Conservation (phyloP, 2,329 filamentous ascomycete species). For the Graphiopsis chlorocephala region DNA sequence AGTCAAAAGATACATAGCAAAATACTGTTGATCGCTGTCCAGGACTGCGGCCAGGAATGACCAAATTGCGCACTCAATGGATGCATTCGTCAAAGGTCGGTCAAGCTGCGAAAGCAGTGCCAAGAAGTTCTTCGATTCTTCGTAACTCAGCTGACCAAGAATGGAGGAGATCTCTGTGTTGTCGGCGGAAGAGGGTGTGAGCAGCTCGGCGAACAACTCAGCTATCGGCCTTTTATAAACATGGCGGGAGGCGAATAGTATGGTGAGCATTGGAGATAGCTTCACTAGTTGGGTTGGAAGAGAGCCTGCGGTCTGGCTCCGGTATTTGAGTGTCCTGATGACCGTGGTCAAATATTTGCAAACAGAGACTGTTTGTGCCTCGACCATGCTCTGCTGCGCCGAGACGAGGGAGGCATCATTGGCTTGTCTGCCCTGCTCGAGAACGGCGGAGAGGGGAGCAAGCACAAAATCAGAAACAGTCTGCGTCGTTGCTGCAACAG, state of each 20-base stretch:
- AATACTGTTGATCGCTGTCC: slow-evolving; percentile 89
- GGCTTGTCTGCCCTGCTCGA: slow-evolving; percentile 1
- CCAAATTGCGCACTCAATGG: slow-evolving; percentile 72
- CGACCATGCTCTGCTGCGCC: slow-evolving; percentile 5
- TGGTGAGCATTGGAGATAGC: slow-evolving; percentile 70
- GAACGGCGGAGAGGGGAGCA: slow-evolving; percentile 1
- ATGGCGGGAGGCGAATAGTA: slow-evolving; percentile 70
- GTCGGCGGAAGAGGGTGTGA: slow-evolving; percentile 61
- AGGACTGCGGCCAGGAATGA: slow-evolving; percentile 81
- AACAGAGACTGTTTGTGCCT: slow-evolving; percentile 7
- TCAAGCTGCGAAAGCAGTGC: slow-evolving; percentile 74
- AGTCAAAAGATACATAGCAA: slow-evolving; percentile 88
- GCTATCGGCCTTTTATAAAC: slow-evolving; percentile 65
- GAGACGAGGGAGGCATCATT: slow-evolving; percentile 1
- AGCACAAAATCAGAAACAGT: slow-evolving; percentile 14
- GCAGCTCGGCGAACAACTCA: slow-evolving; percentile 68
- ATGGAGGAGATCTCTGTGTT: slow-evolving; percentile 83
- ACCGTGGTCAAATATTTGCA: slow-evolving; percentile 9
- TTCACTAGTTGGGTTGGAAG: slow-evolving; percentile 69
- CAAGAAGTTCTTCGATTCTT: slow-evolving; percentile 80
- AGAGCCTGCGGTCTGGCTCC: slow-evolving; percentile 1
- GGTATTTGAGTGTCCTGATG: not conserved
- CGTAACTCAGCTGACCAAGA: slow-evolving; percentile 81
- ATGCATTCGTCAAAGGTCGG: slow-evolving; percentile 65
- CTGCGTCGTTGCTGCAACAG: slow-evolving; percentile 59